Conservation (phyloP, 306 rosid species). For the Dalbergia cultrata region DNA sequence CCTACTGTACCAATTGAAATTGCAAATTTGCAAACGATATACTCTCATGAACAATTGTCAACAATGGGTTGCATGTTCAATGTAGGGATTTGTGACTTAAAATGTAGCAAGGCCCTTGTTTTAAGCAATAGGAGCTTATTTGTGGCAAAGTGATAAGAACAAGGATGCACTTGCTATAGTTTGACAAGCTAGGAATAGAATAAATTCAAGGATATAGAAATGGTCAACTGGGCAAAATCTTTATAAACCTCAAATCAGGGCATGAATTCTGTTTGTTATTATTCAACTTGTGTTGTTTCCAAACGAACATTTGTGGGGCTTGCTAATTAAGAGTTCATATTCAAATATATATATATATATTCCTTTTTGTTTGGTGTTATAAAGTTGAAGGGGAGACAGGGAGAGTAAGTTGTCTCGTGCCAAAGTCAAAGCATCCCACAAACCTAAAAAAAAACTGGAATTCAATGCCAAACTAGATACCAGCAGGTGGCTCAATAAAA, state of each 20-base stretch:
- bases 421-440: too few relatives aligned
- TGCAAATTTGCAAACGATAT: neutral
- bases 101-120: neutral
- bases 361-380: too few relatives aligned
- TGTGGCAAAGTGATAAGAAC: neutral
- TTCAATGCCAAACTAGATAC: too few relatives aligned
- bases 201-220: constrained; percentile 15
- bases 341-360: too few relatives aligned
- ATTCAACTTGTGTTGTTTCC: constrained; percentile 14
- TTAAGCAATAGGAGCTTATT: neutral
- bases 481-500: too few relatives aligned
- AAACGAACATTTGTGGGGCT: neutral
- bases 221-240: neutral
- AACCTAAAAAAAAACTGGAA: too few relatives aligned
- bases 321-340: constrained; percentile 1
- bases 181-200: neutral
- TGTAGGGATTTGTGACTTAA: neutral
- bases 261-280: neutral
- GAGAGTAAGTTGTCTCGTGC: too few relatives aligned
- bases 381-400: too few relatives aligned
- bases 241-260: neutral
- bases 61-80: neutral
- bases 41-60: neutral
- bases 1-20: neutral
- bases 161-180: neutral